Evolutionary conservation across 495 filamentous ascomycete genomes (phyloP), one percentile per base, ranked within the genome.

Genomic region (Oidiodendron maius): DNA sequence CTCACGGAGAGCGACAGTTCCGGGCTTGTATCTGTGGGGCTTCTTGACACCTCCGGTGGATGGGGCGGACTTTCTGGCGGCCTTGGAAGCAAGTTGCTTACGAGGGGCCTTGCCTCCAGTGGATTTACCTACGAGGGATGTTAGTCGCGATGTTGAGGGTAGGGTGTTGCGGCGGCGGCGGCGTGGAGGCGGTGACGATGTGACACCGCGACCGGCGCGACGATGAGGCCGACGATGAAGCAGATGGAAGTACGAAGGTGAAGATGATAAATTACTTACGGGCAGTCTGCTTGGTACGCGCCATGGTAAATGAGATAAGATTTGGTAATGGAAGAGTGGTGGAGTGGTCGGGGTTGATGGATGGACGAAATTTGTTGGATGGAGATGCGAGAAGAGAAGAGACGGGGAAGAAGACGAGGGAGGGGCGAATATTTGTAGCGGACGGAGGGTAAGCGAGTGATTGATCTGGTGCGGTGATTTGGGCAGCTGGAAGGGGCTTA

Each of bases 1-100:
- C 80, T 99, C 93, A 91, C 93, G 93, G 63, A 99, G 93, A 91
- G 93, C 93, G 86, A 99, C 93, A 78, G 93, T 99, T 79, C 82
- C 82, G 69, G 93, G 93, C 91, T 97, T 99, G 71, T 99, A 99
- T 63, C 93, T 85, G 77, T 97, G 94, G 71, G 93, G 93, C 93
- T 99, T 99, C 94, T 99, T 99, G 86, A 99, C 93, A 75, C 78
- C 78, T 56, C 78, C 78, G 63, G 69, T 79, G 10, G 72, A 78
- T 55, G 74, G 71, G 3, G 74, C 77, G 49, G 63, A 69, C 69
- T 78, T 79, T 67, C 85, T 82, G 63, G 84, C 84, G 54, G 84
- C 84, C 17, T 40, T 35, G 73, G 83, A 84, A 60, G 83, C 83
- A 65, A 96, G 89, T 81, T 94, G 88, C 88, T 96, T 96, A 78